Evolutionary conservation across 257 asterid species (phyloP).

Genomic region (Jaltomata sinuosa): DNA sequence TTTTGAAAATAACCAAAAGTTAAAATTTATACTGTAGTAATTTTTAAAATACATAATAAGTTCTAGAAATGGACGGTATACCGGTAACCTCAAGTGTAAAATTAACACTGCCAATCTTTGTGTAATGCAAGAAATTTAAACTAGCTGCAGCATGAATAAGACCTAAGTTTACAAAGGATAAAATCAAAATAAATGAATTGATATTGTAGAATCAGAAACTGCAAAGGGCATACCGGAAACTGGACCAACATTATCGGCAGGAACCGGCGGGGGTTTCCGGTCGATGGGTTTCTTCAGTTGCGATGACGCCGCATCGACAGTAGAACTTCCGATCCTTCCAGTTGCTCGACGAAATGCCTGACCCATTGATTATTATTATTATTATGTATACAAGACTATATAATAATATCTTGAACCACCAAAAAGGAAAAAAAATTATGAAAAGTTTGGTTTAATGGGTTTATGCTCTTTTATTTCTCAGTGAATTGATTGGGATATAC

Average conservation of each 20-base stretch:
- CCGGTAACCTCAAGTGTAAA: no score
- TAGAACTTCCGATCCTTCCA: slow-evolving; percentile 63
- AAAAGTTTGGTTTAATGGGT: no score
- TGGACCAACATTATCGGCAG: slow-evolving; percentile 18
- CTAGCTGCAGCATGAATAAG: neutral
- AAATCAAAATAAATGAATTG: neutral
- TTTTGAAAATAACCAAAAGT: neutral
- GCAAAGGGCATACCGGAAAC: slow-evolving; percentile 29
- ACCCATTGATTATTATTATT: no score
- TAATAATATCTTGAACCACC: no score
- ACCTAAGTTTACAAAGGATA: neutral
- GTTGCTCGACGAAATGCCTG: slow-evolving; percentile 98
- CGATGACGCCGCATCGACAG: slow-evolving; percentile 35
- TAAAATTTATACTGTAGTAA: neutral
- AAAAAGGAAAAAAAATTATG: no score
- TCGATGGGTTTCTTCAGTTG: slow-evolving; percentile 43
- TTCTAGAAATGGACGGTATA: no score
- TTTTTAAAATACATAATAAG: no score
- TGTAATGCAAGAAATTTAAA: neutral
- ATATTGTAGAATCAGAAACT: neutral
- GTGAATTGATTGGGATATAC: neutral
- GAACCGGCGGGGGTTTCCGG: slow-evolving; percentile 20
- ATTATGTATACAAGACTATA: no score
- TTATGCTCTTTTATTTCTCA: neutral
- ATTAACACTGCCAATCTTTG: neutral